Percentiles rank a stretch among this genome's conserved stretches.
phyloP scores from a whole-genome alignment of 1,284 basidiomycete genomes.

The Cryptococcus amylolentus region DNA sequence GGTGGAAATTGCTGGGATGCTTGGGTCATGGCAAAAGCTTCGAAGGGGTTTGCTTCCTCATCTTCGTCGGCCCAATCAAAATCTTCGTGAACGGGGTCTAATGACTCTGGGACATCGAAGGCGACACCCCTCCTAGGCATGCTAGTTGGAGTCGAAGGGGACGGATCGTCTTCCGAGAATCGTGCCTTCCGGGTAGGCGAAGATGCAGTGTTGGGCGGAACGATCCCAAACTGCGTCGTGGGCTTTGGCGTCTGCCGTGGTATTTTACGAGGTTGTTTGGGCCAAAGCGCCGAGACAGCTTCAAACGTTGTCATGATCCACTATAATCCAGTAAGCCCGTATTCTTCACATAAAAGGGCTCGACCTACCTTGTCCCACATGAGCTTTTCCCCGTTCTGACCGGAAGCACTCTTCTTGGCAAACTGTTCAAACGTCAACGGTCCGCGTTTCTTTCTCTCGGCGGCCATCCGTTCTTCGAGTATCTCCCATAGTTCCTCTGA shows the following conservation, averaged over 20 bases:
- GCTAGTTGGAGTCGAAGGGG: too few relatives aligned
- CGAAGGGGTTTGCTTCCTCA: slow-evolving; percentile 42
- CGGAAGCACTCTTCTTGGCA: slow-evolving; percentile 23
- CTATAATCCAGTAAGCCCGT: slow-evolving; percentile 20
- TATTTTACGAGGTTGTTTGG: slow-evolving; percentile 7
- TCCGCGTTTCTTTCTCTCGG: slow-evolving; percentile 50
- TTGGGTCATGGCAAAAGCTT: slow-evolving; percentile 33
- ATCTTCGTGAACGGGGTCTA: neutral
- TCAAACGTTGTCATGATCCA: slow-evolving; percentile 85
- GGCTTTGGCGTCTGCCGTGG: too few relatives aligned
- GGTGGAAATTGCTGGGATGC: slow-evolving; percentile 32
- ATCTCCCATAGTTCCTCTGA: slow-evolving; percentile 41
- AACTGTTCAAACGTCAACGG: slow-evolving; percentile 39
- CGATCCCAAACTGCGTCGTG: too few relatives aligned
- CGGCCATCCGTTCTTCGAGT: slow-evolving; percentile 39
- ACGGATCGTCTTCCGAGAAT: too few relatives aligned
- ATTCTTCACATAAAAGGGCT: neutral
- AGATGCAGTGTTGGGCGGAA: too few relatives aligned
- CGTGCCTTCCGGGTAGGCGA: too few relatives aligned
- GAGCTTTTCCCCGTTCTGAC: slow-evolving; percentile 36
- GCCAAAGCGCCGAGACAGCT: slow-evolving; percentile 58
- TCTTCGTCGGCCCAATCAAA: slow-evolving; percentile 14
- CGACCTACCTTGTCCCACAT: slow-evolving; percentile 51
- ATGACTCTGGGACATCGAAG: too few relatives aligned
- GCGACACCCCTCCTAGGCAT: too few relatives aligned